Conservation (phyloP, 2,329 filamentous ascomycete genomes). For the Xylariaceae sp. region DNA sequence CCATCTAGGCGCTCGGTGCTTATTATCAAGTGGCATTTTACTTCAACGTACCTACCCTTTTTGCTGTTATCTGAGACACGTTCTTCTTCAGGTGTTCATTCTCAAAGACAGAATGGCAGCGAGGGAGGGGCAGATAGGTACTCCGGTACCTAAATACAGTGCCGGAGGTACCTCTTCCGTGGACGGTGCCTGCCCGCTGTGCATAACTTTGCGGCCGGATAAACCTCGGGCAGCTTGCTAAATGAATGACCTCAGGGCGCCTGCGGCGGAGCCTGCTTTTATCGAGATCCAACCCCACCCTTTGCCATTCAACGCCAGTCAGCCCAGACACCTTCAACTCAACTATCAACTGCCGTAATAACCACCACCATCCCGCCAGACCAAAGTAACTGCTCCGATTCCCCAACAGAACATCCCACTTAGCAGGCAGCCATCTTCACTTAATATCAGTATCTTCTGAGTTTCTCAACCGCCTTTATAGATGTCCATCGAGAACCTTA, state of each 20-base stretch:
- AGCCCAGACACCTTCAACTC: not conserved
- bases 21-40: too few species aligned
- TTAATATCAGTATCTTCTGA: not conserved
- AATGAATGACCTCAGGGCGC: not conserved
- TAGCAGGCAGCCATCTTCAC: not conserved
- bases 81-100: too few species aligned
- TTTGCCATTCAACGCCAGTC: not conserved
- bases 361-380: constrained; percentile 2
- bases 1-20: too few species aligned
- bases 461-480: constrained; percentile 6
- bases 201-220: not conserved
- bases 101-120: too few species aligned
- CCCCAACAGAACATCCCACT: not conserved
- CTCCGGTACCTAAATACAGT: not conserved
- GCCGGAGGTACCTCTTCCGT: not conserved
- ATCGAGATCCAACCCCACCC: constrained; percentile 11
- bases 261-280: not conserved
- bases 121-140: too few species aligned
- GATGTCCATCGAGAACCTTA: constrained; percentile 98
- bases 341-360: not conserved
- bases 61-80: too few species aligned
- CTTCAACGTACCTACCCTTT: too few species aligned
- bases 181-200: not conserved
- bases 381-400: not conserved
- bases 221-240: constrained; percentile 4